Evolutionary conservation across 2,329 filamentous ascomycete species (phyloP).

Genomic region (Zasmidium citrigriseum): DNA sequence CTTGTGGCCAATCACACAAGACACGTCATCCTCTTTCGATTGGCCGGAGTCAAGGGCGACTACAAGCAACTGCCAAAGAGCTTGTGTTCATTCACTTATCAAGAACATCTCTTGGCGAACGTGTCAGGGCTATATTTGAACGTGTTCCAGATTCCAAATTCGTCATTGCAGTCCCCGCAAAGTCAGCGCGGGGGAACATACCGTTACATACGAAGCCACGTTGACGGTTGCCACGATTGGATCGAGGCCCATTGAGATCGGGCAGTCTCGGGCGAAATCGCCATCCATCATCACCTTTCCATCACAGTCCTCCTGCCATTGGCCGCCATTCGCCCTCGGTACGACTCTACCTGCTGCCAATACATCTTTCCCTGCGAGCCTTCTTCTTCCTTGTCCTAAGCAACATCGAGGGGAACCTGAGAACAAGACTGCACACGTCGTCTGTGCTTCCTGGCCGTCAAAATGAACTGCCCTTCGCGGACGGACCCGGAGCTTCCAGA

Average conservation of each 20-base stretch:
- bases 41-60: too few species aligned
- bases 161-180: background rate
- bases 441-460: background rate
- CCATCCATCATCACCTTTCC: background rate
- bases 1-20: too few species aligned
- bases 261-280: too few species aligned
- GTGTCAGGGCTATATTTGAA: background rate
- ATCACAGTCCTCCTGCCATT: background rate
- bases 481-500: constrained; percentile 56
- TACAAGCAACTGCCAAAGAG: background rate
- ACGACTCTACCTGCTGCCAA: background rate
- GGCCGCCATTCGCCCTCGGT: background rate
- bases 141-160: background rate
- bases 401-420: background rate
- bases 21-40: too few species aligned
- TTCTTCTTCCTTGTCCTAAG: background rate
- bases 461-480: constrained; percentile 68
- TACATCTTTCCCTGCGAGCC: background rate
- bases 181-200: background rate
- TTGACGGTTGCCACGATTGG: background rate
- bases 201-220: background rate
- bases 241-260: too few species aligned
- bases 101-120: background rate
- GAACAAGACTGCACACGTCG: background rate
- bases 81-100: background rate